Evolutionary conservation across 2,329 filamentous ascomycete genomes (phyloP).

Genomic region (Botryotinia globosa): DNA sequence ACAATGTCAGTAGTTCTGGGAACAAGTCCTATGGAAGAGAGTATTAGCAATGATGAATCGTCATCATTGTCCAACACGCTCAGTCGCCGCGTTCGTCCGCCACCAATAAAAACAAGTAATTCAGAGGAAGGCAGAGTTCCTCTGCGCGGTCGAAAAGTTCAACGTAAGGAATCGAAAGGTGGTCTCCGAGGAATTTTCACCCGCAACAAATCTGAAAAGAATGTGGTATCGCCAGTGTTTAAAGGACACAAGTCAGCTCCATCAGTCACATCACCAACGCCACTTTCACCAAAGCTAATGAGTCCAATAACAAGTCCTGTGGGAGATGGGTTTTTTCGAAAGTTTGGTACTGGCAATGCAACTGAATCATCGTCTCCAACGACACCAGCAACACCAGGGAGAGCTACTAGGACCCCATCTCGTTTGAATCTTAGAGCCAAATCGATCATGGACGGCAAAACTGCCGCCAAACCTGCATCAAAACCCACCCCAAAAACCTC

Average conservation of each 20-base stretch:
- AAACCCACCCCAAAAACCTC: constrained; percentile 29
- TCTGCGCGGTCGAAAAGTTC: constrained; percentile 28
- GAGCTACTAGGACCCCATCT: constrained; percentile 24
- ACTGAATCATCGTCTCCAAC: constrained; percentile 20
- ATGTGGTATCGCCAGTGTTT: constrained; percentile 23
- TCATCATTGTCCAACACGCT: constrained; percentile 18
- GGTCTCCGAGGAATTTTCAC: constrained; percentile 37
- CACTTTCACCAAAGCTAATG: constrained; percentile 23
- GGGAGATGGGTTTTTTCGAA: constrained; percentile 23
- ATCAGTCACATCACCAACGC: constrained; percentile 2
- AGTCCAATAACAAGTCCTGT: constrained; percentile 26
- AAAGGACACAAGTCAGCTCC: constrained; percentile 24
- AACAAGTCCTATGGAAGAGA: not conserved
- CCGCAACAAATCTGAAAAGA: constrained; percentile 32
- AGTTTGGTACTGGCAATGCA: constrained; percentile 21
- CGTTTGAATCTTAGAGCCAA: constrained; percentile 32
- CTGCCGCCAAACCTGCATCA: constrained; percentile 22
- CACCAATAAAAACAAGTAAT: constrained; percentile 25
- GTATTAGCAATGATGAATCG: not conserved
- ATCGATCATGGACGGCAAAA: constrained; percentile 28
- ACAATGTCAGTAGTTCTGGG: constrained; percentile 6
- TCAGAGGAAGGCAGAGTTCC: constrained; percentile 27
- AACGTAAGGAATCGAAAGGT: constrained; percentile 32
- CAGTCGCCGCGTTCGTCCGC: constrained; percentile 32
- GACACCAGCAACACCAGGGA: constrained; percentile 24